Evolutionary conservation across 2,329 filamentous ascomycete species (phyloP).

Genomic region (Cladosporium sp.): DNA sequence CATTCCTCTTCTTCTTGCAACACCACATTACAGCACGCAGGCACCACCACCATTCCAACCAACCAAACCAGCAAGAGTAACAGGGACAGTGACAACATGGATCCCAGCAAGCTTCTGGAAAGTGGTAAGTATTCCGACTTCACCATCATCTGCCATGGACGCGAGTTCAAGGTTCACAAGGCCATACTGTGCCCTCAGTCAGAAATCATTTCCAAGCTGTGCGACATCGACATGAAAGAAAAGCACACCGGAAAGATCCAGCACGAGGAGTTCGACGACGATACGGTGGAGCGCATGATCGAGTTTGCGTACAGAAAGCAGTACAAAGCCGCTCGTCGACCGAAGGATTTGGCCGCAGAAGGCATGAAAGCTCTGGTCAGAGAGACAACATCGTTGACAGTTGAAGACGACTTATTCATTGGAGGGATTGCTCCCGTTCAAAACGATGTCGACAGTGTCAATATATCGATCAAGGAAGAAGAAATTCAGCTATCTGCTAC

Average conservation of each 20-base stretch:
- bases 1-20: neutral
- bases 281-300: slow-evolving; percentile 17
- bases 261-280: slow-evolving; percentile 16
- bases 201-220: slow-evolving; percentile 4
- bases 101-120: neutral
- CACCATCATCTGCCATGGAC: slow-evolving; percentile 14
- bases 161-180: slow-evolving; percentile 18
- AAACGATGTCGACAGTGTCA: neutral
- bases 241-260: slow-evolving; percentile 5
- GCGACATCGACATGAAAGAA: slow-evolving; percentile 13
- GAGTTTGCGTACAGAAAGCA: slow-evolving; percentile 12
- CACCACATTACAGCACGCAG: neutral
- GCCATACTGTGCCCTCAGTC: slow-evolving; percentile 17
- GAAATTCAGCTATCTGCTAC: neutral
- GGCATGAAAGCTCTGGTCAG: neutral
- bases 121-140: slow-evolving; percentile 16
- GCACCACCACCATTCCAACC: neutral
- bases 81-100: neutral
- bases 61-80: neutral
- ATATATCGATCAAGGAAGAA: neutral
- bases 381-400: neutral
- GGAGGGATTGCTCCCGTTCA: neutral
- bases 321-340: slow-evolving; percentile 1
- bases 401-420: neutral
- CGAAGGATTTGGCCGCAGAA: neutral